Base-by-base conservation (phyloP, 2,329 filamentous ascomycete genomes). In the Pseudogymnoascus sp. region DNA sequence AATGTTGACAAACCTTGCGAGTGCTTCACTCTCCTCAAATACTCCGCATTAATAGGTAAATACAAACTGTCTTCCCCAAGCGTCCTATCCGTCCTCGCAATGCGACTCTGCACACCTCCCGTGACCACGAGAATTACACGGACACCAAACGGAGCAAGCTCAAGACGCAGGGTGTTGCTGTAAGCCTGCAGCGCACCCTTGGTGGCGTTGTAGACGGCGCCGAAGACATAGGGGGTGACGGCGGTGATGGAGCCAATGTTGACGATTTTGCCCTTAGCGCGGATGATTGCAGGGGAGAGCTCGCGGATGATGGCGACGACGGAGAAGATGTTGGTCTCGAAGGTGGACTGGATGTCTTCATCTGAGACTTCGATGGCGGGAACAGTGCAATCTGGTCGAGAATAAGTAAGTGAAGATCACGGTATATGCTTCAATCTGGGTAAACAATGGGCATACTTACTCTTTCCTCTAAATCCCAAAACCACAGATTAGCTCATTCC, bases 111-210 rank as follows among this genome's bases (percentile, higher is more conserved):
- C 12, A 64, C 39, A 1, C 61, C 57, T 1, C 62, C 62, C 12
- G 62, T 64, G n/a, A 60, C 58, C 20, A 62, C 25, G 14, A 60
- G 28, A 4, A 64, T 28, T 1, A 64, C 62, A 3, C 57, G 18
- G 5, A 64, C 61, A 11, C 50, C 61, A 11, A 60, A 64, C 12
- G 62, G 61, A 8, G 54, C 33, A 1, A 78, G 70, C 65, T 79
- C 77, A 22, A 77, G 63, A 2, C 75, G 73, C 66, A 78, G 62
- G 7, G 73, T 73, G 59, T 74, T 68, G 2, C 72, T 72, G 57
- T 77, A 69, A 41, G 71, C 67, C n/a, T 72, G 68, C 0, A 78
- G 66, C 0, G 77, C 76, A 0, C 72, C 75, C 58, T 79, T 79
- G 59, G 72, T 74, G 6, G 75, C 72, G 58, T 76, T 76, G 66